Evolutionary conservation across 257 asterid species (phyloP).

Genomic region (Solanum corneliomulleri): DNA sequence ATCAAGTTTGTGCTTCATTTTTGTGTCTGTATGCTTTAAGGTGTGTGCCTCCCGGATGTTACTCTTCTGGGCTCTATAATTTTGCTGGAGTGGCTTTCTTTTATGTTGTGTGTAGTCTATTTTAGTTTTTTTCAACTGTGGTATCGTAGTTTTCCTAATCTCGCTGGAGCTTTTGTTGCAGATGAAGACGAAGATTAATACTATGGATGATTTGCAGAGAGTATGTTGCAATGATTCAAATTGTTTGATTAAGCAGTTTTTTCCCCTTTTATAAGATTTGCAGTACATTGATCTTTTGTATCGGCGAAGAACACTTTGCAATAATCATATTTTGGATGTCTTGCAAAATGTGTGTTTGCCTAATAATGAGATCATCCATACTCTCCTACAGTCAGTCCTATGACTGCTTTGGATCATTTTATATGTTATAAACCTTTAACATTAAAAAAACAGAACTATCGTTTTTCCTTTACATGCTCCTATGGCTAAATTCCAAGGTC

Average conservation of each 20-base stretch:
- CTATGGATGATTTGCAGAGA: not conserved
- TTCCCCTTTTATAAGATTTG: not conserved
- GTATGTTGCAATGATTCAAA: not conserved
- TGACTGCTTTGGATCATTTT: not conserved
- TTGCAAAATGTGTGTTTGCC: not conserved
- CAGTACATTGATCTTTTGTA: not conserved
- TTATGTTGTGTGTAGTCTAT: not conserved
- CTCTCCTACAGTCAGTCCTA: not conserved
- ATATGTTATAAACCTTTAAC: not conserved
- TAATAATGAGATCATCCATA: not conserved
- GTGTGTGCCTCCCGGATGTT: not conserved
- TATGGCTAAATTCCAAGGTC: not conserved
- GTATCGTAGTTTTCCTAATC: not conserved
- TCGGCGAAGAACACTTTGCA: not conserved
- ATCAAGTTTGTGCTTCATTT: not conserved
- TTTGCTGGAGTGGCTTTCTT: not conserved
- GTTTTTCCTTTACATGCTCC: not conserved
- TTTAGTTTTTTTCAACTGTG: not conserved
- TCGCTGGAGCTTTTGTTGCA: not conserved
- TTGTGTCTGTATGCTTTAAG: not conserved
- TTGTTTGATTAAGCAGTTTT: not conserved
- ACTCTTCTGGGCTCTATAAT: not conserved
- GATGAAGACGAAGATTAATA: not conserved
- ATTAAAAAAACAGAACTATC: not conserved
- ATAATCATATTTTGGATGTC: not conserved